Evolutionary conservation across 805 yeast species (phyloP).

Genomic region (Pichia cephalocereana): DNA sequence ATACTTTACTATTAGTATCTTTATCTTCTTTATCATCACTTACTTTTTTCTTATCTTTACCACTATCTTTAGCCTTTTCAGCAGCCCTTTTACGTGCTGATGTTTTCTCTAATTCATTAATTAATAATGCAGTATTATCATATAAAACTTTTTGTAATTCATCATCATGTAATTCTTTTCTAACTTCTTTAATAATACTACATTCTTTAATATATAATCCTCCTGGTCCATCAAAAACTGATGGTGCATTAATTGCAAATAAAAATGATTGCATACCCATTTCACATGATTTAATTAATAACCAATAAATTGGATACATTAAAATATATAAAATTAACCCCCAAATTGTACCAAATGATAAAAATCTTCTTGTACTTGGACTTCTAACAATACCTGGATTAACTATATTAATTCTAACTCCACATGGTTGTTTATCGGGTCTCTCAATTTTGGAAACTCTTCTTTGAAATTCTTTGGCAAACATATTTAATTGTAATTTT

Average conservation of each 20-base stretch:
- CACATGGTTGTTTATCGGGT: conserved; percentile 62
- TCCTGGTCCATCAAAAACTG: conserved; percentile 50
- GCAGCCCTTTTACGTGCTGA: conserved; percentile 51
- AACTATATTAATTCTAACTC: conserved; percentile 61
- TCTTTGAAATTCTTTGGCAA: conserved; percentile 72
- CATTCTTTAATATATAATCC: conserved; percentile 74
- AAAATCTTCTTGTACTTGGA: conserved; percentile 68
- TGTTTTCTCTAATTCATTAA: conserved; percentile 55
- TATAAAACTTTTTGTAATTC: conserved; percentile 53
- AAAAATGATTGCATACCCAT: conserved; percentile 77
- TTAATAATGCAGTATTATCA: conserved; percentile 49
- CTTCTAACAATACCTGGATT: conserved; percentile 93
- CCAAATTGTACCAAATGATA: conserved; percentile 66
- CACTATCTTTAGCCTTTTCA: conserved; percentile 24
- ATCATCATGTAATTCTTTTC: conserved; percentile 54
- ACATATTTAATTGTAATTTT: conserved; percentile 65
- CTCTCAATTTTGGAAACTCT: conserved; percentile 50
- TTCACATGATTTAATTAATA: conserved; percentile 62
- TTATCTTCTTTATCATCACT: no score
- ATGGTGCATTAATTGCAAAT: conserved; percentile 64
- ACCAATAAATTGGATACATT: conserved; percentile 74
- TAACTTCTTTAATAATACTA: conserved; percentile 38
- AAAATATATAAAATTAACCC: conserved; percentile 54
- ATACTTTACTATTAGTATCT: neutral
- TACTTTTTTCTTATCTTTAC: neutral